Evolutionary conservation across 257 asterid species (phyloP).

Genomic region (Przewalskia tangutica): DNA sequence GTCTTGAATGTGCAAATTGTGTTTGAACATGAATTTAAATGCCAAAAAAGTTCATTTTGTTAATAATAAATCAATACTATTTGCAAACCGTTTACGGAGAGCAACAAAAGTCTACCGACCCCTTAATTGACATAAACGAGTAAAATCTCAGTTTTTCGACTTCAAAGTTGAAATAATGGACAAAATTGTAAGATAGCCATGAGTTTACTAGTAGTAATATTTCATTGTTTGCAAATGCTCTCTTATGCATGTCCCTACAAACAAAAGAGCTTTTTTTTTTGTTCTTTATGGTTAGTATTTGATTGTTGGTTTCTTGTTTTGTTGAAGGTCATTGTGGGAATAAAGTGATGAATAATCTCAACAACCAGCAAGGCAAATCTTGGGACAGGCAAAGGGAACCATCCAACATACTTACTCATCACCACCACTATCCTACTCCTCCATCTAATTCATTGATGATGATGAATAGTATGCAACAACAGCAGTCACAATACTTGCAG

Average conservation of each 20-base stretch:
- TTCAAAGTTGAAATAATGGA: background rate
- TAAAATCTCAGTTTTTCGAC: too few relatives aligned
- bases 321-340: constrained; percentile 38
- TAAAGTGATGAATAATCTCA: constrained; percentile 46
- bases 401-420: constrained; percentile 1
- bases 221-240: background rate
- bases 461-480: constrained; percentile 16
- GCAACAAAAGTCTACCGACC: too few relatives aligned
- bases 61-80: background rate
- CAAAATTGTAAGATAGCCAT: background rate
- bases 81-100: background rate
- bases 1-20: background rate
- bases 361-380: constrained; percentile 21
- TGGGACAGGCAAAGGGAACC: constrained; percentile 33
- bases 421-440: background rate
- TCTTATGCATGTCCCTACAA: background rate
- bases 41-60: background rate
- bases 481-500: constrained; percentile 20
- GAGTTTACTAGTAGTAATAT: background rate
- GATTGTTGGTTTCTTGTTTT: background rate
- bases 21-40: background rate
- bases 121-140: too few relatives aligned
- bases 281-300: background rate
- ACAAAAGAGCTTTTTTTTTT: background rate
- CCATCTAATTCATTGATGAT: constrained; percentile 4